Conservation (phyloP, 2,329 filamentous ascomycete genomes). For the Xylariales sp. region DNA sequence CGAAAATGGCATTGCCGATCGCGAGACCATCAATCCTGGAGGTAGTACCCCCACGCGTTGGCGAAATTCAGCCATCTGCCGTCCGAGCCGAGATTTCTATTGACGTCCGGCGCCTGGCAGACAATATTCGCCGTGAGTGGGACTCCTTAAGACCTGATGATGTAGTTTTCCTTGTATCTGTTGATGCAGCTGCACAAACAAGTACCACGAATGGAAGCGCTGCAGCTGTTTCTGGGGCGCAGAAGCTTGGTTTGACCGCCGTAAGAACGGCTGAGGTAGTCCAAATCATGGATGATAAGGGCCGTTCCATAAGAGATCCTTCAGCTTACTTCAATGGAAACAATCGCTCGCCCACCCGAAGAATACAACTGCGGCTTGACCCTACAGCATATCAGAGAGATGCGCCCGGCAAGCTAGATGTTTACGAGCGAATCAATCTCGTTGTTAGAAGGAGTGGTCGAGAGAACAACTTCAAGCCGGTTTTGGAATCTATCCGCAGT, state of each 20-base stretch:
- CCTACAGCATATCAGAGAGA: slow-evolving; percentile 73
- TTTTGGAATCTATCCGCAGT: slow-evolving; percentile 86
- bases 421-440: slow-evolving; percentile 83
- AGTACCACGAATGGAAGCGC: slow-evolving; percentile 50
- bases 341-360: slow-evolving; percentile 56
- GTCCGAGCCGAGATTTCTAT: slow-evolving; percentile 83
- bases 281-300: slow-evolving; percentile 82
- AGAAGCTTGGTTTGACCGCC: slow-evolving; percentile 63
- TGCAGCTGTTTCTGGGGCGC: slow-evolving; percentile 40
- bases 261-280: slow-evolving; percentile 82
- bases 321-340: slow-evolving; percentile 60
- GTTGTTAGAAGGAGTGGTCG: slow-evolving; percentile 76
- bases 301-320: slow-evolving; percentile 64
- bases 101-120: slow-evolving; percentile 75
- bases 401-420: slow-evolving; percentile 64
- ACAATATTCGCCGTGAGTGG: slow-evolving; percentile 80
- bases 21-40: slow-evolving; percentile 83
- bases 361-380: slow-evolving; percentile 79
- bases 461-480: slow-evolving; percentile 96
- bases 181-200: slow-evolving; percentile 58
- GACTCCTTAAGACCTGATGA: slow-evolving; percentile 83
- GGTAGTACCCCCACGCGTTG: slow-evolving; percentile 76
- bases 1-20: slow-evolving; percentile 88
- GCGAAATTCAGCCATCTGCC: slow-evolving; percentile 74
- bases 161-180: slow-evolving; percentile 78